Conservation (phyloP, 257 asterid species). For the Cruciata laevipes region DNA sequence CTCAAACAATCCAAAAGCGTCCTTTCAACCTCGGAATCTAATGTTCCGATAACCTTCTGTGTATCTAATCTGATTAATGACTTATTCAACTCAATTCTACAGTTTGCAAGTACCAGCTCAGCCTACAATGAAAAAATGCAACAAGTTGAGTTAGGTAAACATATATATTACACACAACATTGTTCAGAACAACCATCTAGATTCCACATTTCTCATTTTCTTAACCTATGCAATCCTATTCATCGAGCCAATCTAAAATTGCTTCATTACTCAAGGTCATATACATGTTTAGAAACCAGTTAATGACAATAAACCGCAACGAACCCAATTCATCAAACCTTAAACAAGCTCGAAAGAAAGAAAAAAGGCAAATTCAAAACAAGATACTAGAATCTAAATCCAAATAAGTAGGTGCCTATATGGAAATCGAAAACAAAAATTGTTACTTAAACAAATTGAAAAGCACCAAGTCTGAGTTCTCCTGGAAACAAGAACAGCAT, state of each 20-base stretch:
- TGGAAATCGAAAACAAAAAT: neutral
- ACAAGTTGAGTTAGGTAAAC: conserved; percentile 16
- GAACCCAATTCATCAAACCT: neutral
- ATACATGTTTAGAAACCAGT: neutral
- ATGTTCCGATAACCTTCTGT: conserved; percentile 15
- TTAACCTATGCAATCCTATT: too few relatives aligned
- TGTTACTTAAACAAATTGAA: neutral
- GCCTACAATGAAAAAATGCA: conserved; percentile 50
- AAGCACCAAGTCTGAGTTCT: neutral
- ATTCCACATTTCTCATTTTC: neutral
- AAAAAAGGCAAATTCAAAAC: neutral
- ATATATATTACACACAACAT: conserved; percentile 8
- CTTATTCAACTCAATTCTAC: conserved; percentile 46
- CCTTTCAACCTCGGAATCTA: conserved; percentile 45
- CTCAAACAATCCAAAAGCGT: conserved; percentile 49
- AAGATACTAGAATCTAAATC: neutral
- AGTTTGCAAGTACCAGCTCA: conserved; percentile 42
- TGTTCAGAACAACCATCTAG: neutral
- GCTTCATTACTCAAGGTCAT: neutral
- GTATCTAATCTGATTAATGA: conserved; percentile 23
- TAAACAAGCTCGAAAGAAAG: neutral
- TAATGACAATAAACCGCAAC: neutral
- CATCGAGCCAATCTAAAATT: neutral
- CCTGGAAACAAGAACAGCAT: neutral
- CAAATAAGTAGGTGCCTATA: neutral